Evolutionary conservation across 108 stramenopile species (phyloP), one percentile per base, ranked within the genome.

Genomic region (Discostella stelligeroides): DNA sequence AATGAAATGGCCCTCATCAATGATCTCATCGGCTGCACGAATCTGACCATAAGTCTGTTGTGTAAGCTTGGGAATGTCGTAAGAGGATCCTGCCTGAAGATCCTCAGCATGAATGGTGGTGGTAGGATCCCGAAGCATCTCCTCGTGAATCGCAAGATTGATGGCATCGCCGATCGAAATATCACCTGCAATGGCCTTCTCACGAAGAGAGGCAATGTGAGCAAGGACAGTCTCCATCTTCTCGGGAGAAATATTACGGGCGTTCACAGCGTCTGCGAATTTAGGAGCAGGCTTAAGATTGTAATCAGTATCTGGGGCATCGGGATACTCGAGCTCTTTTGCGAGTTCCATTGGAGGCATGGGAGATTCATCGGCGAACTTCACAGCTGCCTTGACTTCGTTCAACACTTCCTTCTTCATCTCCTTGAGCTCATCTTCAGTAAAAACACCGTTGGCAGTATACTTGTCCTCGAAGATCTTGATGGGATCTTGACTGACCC

Each of bases 1-100:
- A 73, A 98, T 96, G 85, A 98, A 97, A 80, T 98, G 98, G 23
- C 98, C 98, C 70, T 98, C 98, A 76, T 98, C 98, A 83, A 98
- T 98, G 63, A 98, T 98, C 71, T 98, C 98, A 71, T 98, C 98
- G 34, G 98, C 98, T 7, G 98, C 98, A 40, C 98, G 84, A 56
- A 85, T 88, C 61, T 91, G 76, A 7, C 98, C 98, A 66, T 97
- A 98, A 27, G 96, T 96, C 81, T 98, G 97, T 72, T 98, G 98
- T 17, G 97, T 97, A 49, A 97, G 84, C 87, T 97, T 96, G 54
- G 98, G 98, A 84, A 98, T 97, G 66, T 97, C 95, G 68, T 98
- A 98, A 8, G 95, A 96, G 6, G 95, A 96, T 66, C 98, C 98
- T 2, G 98, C 98, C 82, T 98, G 98, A 46, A 98, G 84, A 84